These are phyloP conservation scores for Cystobasidium pallidum DNA, from an alignment of 1,284 basidiomycete species.

Conservation along the genomic window DNA sequence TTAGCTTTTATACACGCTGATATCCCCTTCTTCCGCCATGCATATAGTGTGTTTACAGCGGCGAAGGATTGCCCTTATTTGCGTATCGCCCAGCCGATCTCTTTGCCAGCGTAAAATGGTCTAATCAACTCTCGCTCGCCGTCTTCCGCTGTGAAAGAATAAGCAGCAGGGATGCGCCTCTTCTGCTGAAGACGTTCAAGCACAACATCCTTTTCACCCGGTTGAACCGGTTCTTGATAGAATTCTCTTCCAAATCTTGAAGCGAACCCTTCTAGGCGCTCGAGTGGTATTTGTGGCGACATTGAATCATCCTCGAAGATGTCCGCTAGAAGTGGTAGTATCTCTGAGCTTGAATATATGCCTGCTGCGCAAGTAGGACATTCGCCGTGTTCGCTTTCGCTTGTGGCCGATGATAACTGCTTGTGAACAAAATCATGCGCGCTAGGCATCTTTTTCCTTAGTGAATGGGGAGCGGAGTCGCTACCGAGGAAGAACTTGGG, in stretches of 20 bases:
- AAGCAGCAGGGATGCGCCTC: conserved; percentile 62
- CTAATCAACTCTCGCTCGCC: conserved; percentile 64
- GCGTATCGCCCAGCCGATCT: conserved; percentile 76
- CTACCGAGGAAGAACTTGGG: conserved; percentile 97
- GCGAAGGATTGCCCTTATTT: conserved; percentile 49
- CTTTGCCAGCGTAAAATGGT: conserved; percentile 89
- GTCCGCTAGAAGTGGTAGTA: conserved; percentile 83
- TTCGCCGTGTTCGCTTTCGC: conserved; percentile 55
- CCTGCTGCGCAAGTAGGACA: conserved; percentile 78
- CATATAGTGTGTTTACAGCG: too few species aligned
- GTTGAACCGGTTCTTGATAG: conserved; percentile 63
- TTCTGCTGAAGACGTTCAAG: conserved; percentile 57
- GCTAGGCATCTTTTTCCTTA: conserved; percentile 75
- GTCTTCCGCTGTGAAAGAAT: conserved; percentile 61
- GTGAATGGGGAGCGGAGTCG: conserved; percentile 92
- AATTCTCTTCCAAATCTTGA: conserved; percentile 76
- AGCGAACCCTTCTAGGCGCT: conserved; percentile 76
- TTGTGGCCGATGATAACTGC: conserved; percentile 15
- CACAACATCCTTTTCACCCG: conserved; percentile 50
- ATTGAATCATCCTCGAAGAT: conserved; percentile 73
- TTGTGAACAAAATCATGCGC: conserved; percentile 57
- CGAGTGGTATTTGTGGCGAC: conserved; percentile 66
- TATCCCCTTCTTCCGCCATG: too few species aligned
- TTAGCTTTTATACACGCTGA: not conserved
- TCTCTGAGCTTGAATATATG: conserved; percentile 85